These are phyloP conservation scores for Rhizophagus clarus DNA, from an alignment of 192 early-diverging fungal species.

Conservation along the genomic window DNA sequence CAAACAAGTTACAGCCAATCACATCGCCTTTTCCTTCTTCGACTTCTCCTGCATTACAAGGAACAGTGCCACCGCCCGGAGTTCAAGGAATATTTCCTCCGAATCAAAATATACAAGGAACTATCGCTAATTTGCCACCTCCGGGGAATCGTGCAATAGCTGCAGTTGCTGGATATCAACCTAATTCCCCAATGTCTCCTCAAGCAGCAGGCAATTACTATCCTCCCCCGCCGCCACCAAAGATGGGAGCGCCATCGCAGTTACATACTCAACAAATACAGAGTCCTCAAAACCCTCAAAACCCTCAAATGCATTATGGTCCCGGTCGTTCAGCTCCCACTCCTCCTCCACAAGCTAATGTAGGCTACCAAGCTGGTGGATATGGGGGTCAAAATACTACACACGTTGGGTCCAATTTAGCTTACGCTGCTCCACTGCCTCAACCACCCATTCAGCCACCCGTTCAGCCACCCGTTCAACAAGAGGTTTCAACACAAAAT, in stretches of 20 bases:
- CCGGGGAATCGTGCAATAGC: neutral
- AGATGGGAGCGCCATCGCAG: constrained; percentile 21
- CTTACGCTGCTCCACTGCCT: neutral
- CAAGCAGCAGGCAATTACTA: neutral
- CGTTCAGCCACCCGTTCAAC: constrained; percentile 32
- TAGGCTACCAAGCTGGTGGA: neutral
- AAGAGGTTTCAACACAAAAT: constrained; percentile 37
- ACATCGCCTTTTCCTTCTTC: constrained; percentile 49
- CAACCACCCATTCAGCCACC: constrained; percentile 34
- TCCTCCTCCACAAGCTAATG: constrained; percentile 31
- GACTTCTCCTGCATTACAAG: constrained; percentile 34
- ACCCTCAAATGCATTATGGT: constrained; percentile 38
- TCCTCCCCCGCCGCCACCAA: constrained; percentile 34
- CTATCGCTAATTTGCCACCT: constrained; percentile 34
- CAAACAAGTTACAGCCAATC: constrained; percentile 27
- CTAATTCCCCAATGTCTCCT: constrained; percentile 3
- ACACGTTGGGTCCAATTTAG: neutral
- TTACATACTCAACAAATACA: constrained; percentile 41
- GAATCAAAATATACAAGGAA: constrained; percentile 3
- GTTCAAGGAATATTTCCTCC: constrained; percentile 26
- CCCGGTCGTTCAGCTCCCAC: constrained; percentile 41
- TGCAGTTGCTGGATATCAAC: neutral
- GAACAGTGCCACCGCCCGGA: constrained; percentile 27
- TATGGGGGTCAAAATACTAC: constrained; percentile 23
- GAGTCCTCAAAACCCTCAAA: neutral